phyloP scores from a whole-genome alignment of 2,329 filamentous ascomycete species.

The Neobulgaria alba region DNA sequence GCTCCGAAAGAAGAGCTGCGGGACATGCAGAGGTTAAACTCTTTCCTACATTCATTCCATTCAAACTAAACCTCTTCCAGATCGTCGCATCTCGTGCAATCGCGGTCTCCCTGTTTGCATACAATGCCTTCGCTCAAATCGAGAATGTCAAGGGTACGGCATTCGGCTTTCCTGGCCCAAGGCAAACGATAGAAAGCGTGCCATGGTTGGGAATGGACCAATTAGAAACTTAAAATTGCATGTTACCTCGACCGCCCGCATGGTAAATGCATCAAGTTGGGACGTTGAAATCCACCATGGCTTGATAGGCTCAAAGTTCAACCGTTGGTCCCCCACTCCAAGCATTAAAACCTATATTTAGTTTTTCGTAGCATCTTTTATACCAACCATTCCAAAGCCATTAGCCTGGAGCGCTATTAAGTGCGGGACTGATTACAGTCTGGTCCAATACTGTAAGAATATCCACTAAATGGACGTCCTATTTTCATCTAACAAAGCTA shows the following conservation, averaged over 20 bases:
- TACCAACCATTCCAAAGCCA: not conserved
- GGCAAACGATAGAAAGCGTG: conserved; percentile 1
- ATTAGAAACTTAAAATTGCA: not conserved
- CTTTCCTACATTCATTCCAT: not conserved
- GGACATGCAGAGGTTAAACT: not conserved
- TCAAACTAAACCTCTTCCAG: not conserved
- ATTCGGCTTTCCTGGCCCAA: conserved; percentile 4
- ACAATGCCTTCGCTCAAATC: conserved; percentile 1
- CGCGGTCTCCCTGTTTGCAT: conserved; percentile 1
- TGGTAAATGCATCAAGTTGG: not conserved
- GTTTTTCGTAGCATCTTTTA: no score
- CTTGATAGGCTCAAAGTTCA: no score
- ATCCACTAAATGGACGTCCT: not conserved
- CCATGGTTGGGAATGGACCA: conserved; percentile 1
- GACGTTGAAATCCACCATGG: not conserved
- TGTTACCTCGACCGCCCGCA: not conserved
- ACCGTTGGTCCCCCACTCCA: no score
- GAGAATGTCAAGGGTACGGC: conserved; percentile 4
- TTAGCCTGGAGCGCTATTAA: not conserved
- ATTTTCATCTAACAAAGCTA: not conserved
- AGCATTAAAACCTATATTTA: not conserved
- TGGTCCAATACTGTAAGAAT: not conserved
- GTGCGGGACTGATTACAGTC: not conserved
- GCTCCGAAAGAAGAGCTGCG: not conserved
- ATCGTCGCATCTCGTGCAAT: conserved; percentile 1